Evolutionary conservation across 495 filamentous ascomycete genomes (phyloP).

Genomic region (Penicillium cataractarum): DNA sequence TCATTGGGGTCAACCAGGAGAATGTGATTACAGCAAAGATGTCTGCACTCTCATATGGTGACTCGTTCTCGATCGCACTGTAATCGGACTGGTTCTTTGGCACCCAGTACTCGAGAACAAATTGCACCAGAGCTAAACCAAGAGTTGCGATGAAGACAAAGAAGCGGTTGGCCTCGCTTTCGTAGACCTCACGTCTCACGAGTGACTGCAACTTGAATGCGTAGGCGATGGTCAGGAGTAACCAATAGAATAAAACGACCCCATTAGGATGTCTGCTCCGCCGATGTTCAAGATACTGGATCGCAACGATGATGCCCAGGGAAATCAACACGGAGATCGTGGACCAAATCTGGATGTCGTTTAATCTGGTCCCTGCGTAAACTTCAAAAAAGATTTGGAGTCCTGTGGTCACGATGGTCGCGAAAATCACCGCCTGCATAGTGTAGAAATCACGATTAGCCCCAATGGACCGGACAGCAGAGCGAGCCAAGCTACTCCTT

Average conservation of each 20-base stretch:
- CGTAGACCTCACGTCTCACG: slow-evolving; percentile 73
- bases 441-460: too few relatives aligned
- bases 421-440: too few relatives aligned
- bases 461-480: slow-evolving; percentile 60
- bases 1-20: slow-evolving; percentile 97
- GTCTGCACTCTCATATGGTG: slow-evolving; percentile 90
- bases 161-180: slow-evolving; percentile 71
- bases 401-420: too few relatives aligned
- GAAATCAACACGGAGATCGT: slow-evolving; percentile 75
- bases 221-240: slow-evolving; percentile 79
- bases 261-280: slow-evolving; percentile 88
- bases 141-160: slow-evolving; percentile 73
- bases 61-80: slow-evolving; percentile 82
- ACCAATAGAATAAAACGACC: slow-evolving; percentile 96
- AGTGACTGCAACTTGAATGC: slow-evolving; percentile 87
- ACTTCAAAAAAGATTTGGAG: too few relatives aligned
- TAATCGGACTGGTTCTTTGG: slow-evolving; percentile 86
- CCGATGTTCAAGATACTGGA: slow-evolving; percentile 92
- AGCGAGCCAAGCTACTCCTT: neutral
- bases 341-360: slow-evolving; percentile 89
- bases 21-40: slow-evolving; percentile 94
- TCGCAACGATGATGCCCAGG: slow-evolving; percentile 72
- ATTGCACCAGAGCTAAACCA: slow-evolving; percentile 72
- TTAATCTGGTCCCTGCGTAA: slow-evolving; percentile 34
- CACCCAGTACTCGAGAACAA: slow-evolving; percentile 84